phyloP scores from a whole-genome alignment of 2,329 filamentous ascomycete genomes.

The Sporothrix humicola region DNA sequence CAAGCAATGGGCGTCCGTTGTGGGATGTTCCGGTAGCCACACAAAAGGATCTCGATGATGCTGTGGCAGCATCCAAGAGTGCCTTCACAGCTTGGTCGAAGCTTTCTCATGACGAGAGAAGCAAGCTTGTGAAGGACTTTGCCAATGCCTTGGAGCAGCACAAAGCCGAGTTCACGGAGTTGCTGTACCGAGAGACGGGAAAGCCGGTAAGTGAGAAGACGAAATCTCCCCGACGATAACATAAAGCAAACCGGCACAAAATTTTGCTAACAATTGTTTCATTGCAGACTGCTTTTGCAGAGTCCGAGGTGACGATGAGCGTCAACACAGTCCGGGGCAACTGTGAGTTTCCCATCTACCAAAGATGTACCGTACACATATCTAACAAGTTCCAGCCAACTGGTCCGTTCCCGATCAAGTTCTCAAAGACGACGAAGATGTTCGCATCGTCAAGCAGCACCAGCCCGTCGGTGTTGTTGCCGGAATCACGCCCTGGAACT shows the following conservation, averaged over 20 bases:
- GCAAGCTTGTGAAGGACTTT: not conserved
- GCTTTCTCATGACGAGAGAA: not conserved
- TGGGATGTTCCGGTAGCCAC: slow-evolving; percentile 2
- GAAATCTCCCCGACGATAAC: not conserved
- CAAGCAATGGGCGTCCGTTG: not conserved
- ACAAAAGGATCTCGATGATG: not conserved
- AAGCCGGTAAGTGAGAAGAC: not conserved
- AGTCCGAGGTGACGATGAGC: not conserved
- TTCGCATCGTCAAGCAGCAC: slow-evolving; percentile 12
- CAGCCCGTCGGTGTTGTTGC: slow-evolving; percentile 12
- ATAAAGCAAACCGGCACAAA: not conserved
- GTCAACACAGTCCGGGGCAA: not conserved
- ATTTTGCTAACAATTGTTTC: not conserved
- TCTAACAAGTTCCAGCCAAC: not conserved
- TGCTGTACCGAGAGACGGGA: not conserved
- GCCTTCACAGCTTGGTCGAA: not conserved
- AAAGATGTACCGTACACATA: not conserved
- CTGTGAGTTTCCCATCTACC: not conserved
- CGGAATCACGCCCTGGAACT: slow-evolving; percentile 18
- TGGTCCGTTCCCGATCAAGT: slow-evolving; percentile 1
- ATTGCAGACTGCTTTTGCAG: not conserved
- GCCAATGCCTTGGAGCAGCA: not conserved
- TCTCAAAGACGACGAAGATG: slow-evolving; percentile 33
- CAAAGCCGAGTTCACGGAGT: not conserved
- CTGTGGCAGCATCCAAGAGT: not conserved